Evolutionary conservation across 2,329 filamentous ascomycete species (phyloP).

Genomic region (Ophiocordyceps camponoti-floridani): DNA sequence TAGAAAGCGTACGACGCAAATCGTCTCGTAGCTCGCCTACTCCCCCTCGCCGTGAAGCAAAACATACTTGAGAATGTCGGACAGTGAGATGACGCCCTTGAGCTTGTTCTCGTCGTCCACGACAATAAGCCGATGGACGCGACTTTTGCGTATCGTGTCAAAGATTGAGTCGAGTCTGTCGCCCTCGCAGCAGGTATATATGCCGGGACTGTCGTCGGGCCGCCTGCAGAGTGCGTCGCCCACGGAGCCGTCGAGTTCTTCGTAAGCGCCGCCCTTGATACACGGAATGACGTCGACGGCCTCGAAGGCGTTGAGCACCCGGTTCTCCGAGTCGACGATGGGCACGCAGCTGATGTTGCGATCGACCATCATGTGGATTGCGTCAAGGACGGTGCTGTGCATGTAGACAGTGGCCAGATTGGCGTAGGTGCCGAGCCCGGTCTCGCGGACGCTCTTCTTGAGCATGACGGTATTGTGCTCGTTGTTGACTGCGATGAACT

Average conservation of each 20-base stretch:
- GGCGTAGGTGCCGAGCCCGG: slow-evolving; percentile 70
- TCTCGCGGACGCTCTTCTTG: slow-evolving; percentile 70
- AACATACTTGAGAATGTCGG: slow-evolving; percentile 92
- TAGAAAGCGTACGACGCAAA: not conserved
- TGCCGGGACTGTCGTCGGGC: slow-evolving; percentile 81
- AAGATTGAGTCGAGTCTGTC: slow-evolving; percentile 92
- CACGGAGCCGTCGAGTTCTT: slow-evolving; percentile 71
- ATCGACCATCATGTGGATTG: slow-evolving; percentile 84
- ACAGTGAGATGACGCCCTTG: slow-evolving; percentile 79
- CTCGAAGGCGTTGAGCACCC: slow-evolving; percentile 91
- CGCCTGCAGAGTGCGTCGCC: slow-evolving; percentile 80
- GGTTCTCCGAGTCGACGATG: slow-evolving; percentile 61
- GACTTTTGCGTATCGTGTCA: slow-evolving; percentile 85
- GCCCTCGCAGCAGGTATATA: slow-evolving; percentile 85
- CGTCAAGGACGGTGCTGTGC: slow-evolving; percentile 81
- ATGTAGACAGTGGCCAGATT: slow-evolving; percentile 71
- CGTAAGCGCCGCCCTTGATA: slow-evolving; percentile 85
- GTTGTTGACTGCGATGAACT: slow-evolving; percentile 93
- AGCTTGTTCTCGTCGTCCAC: slow-evolving; percentile 80
- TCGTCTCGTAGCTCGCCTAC: slow-evolving; percentile 12
- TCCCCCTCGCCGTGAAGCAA: slow-evolving; percentile 57
- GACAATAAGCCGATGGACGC: slow-evolving; percentile 83
- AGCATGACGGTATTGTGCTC: slow-evolving; percentile 72
- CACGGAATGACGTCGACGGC: slow-evolving; percentile 92
- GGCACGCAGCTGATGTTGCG: slow-evolving; percentile 90